Evolutionary conservation across 2,329 filamentous ascomycete genomes (phyloP).

Genomic region (Aciculosporium take): DNA sequence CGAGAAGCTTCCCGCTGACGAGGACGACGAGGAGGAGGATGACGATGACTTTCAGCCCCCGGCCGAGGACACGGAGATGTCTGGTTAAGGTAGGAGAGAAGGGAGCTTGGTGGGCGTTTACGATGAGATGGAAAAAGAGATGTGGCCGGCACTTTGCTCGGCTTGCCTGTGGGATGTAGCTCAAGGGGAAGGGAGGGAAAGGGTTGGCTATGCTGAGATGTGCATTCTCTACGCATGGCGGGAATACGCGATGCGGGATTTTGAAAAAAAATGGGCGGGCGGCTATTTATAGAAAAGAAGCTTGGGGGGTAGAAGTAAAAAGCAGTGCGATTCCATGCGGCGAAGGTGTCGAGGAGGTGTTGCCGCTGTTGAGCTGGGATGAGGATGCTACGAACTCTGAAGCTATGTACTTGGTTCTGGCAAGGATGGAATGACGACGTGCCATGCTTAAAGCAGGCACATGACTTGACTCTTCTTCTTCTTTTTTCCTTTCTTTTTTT

Average conservation of each 20-base stretch:
- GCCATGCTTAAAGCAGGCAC: neutral
- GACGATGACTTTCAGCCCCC: constrained; percentile 55
- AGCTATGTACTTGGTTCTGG: too few species aligned
- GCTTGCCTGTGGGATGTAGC: too few species aligned
- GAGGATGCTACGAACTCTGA: neutral
- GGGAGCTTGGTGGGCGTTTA: neutral
- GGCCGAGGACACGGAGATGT: constrained; percentile 57
- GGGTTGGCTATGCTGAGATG: neutral
- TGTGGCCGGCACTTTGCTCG: neutral
- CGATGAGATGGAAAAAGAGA: neutral
- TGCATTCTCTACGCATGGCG: neutral
- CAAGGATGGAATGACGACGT: neutral
- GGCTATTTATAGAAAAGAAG: neutral
- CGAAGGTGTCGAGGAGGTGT: neutral
- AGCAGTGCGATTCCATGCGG: neutral
- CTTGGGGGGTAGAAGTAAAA: neutral
- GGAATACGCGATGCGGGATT: neutral
- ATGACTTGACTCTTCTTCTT: too few species aligned
- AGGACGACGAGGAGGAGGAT: constrained; percentile 70
- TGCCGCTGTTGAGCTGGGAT: neutral
- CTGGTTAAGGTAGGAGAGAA: constrained; percentile 16
- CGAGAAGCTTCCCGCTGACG: constrained; percentile 51
- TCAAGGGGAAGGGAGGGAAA: neutral
- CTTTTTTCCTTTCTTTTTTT: too few species aligned
- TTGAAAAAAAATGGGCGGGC: neutral